Evolutionary conservation across 225 moss, liverwort and hornwort genomes (phyloP).

Genomic region (Asterella californica): DNA sequence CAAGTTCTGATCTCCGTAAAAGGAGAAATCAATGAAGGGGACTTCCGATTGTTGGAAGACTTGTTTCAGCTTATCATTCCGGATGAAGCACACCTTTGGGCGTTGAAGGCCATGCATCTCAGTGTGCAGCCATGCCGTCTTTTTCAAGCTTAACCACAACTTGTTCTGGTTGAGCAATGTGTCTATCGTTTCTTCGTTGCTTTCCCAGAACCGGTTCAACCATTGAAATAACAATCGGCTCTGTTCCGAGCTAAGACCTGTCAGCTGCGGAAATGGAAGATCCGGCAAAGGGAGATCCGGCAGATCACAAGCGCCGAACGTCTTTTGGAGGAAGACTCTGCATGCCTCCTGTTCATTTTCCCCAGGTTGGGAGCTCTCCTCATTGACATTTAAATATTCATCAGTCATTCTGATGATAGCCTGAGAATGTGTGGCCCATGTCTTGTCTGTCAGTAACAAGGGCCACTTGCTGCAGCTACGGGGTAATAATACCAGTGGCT

Average conservation of each 20-base stretch:
- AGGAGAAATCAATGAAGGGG: background rate
- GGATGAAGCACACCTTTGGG: background rate
- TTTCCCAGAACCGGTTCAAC: background rate
- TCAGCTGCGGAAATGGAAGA: background rate
- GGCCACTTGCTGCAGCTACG: conserved; percentile 22
- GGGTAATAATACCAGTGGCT: background rate
- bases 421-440: background rate
- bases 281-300: background rate
- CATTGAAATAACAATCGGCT: conserved; percentile 9
- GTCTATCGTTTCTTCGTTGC: accelerated
- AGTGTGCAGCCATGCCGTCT: conserved; percentile 5
- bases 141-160: background rate
- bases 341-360: background rate
- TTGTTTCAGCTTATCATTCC: background rate
- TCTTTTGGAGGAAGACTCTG: background rate
- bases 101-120: background rate
- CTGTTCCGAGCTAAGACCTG: background rate
- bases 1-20: background rate
- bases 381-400: background rate
- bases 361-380: too few species aligned
- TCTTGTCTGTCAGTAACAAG: background rate
- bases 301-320: conserved; percentile 14
- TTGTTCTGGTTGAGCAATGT: background rate
- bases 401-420: conserved; percentile 10
- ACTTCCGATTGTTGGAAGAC: background rate